Evolutionary conservation across 371 early-diverging fungal species (phyloP).

Genomic region (Syncephalastrum monosporum): DNA sequence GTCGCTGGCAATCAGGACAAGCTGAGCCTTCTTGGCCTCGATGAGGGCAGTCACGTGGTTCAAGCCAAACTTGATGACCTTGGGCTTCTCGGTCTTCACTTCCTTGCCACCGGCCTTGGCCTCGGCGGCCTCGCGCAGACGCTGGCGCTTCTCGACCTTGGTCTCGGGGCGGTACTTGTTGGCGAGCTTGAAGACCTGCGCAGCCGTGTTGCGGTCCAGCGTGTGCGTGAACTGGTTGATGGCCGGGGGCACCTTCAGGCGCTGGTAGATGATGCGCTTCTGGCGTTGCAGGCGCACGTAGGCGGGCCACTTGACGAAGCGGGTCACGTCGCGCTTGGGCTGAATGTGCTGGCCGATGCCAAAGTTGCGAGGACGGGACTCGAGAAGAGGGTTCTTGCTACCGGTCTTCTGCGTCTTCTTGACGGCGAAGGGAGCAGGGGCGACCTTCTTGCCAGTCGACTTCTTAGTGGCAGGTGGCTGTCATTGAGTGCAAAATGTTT

Average conservation of each 20-base stretch:
- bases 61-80: slow-evolving; percentile 97
- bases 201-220: slow-evolving; percentile 97
- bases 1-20: slow-evolving; percentile 99
- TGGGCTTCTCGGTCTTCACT: slow-evolving; percentile 92
- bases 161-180: slow-evolving; percentile 99
- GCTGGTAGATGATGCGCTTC: slow-evolving; percentile 93
- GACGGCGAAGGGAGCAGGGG: slow-evolving; percentile 82
- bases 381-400: slow-evolving; percentile 86
- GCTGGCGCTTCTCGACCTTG: slow-evolving; percentile 93
- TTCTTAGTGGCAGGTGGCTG: slow-evolving; percentile 59
- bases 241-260: slow-evolving; percentile 99
- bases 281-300: slow-evolving; percentile 98
- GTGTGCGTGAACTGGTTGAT: slow-evolving; percentile 99
- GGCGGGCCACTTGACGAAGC: slow-evolving; percentile 97
- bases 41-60: slow-evolving; percentile 99
- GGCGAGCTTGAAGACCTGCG: slow-evolving; percentile 94
- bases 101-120: slow-evolving; percentile 87
- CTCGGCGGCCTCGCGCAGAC: slow-evolving; percentile 83
- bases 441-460: slow-evolving; percentile 85
- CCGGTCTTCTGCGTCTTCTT: slow-evolving; percentile 68
- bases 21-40: slow-evolving; percentile 98
- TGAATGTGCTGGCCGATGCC: slow-evolving; percentile 95
- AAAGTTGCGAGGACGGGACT: slow-evolving; percentile 90
- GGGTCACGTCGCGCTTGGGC: slow-evolving; percentile 93
- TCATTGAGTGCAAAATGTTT: slow-evolving; percentile 27